Percentiles rank a stretch among this genome's conserved stretches.
phyloP scores from a whole-genome alignment of 306 rosid genomes.

The Citrullus mucosospermus region DNA sequence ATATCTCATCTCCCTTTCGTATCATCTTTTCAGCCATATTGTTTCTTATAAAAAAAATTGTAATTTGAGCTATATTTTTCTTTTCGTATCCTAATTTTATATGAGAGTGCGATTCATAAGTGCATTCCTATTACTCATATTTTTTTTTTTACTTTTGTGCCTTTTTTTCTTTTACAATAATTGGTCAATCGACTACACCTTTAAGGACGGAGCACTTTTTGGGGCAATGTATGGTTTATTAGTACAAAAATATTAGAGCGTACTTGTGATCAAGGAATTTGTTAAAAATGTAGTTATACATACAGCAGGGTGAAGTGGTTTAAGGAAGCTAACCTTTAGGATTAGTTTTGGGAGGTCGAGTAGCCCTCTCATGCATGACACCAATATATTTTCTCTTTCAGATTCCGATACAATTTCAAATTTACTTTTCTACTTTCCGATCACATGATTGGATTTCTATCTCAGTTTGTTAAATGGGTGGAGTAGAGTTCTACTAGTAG shows the following conservation, averaged over 20 bases:
- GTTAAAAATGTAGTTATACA: not conserved
- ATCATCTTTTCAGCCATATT: not conserved
- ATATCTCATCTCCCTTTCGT: not conserved
- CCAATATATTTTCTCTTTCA: not conserved
- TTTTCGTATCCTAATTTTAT: not conserved
- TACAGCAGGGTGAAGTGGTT: not conserved
- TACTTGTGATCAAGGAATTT: not conserved
- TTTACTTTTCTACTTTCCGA: not conserved
- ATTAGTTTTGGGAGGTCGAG: not conserved
- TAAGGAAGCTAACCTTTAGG: not conserved
- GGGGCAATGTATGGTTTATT: not conserved
- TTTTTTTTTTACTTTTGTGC: not conserved
- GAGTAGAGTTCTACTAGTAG: not conserved
- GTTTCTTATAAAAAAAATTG: not conserved
- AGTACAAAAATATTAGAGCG: not conserved
- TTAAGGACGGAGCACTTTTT: not conserved
- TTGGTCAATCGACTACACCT: not conserved
- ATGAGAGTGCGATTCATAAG: not conserved
- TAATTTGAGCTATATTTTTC: not conserved
- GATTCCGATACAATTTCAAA: not conserved
- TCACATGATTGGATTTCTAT: not conserved
- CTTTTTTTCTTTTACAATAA: not conserved
- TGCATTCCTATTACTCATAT: too few relatives aligned
- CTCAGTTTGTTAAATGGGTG: not conserved
- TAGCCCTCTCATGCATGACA: not conserved